A percentile compares a stretch with the other conserved stretches of the same genome.
Evolutionary conservation across 352 stramenopile species (phyloP).

Genomic region (Pythium myriotylum): DNA sequence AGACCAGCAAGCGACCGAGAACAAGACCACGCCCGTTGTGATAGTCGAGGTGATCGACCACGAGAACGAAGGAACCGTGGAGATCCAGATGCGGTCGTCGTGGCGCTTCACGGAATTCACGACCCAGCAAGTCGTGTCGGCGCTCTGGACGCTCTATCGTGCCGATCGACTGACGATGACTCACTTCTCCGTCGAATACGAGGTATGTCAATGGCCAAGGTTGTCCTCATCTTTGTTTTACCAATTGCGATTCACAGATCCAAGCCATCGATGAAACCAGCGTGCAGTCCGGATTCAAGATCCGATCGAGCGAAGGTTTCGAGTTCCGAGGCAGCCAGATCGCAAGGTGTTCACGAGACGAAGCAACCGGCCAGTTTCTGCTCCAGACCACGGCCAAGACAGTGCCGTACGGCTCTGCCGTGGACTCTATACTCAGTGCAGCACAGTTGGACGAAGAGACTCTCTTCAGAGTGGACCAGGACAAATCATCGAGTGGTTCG

Average conservation of each 20-base stretch:
- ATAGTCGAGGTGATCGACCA: background rate
- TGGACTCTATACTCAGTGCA: background rate
- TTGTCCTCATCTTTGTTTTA: background rate
- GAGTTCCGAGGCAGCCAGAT: slow-evolving; percentile 1
- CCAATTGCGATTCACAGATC: background rate
- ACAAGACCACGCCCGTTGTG: background rate
- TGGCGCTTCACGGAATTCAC: background rate
- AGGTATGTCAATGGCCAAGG: background rate
- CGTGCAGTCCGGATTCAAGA: slow-evolving; percentile 1
- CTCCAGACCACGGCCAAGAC: background rate
- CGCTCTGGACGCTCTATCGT: slow-evolving; percentile 1
- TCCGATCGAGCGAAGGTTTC: background rate
- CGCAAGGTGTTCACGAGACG: background rate
- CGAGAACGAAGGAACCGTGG: background rate
- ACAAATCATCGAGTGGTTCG: background rate
- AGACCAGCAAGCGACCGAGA: background rate
- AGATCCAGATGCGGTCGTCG: background rate
- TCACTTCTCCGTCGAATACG: slow-evolving; percentile 3
- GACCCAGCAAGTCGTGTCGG: background rate
- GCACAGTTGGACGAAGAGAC: slow-evolving; percentile 1
- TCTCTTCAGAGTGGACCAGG: background rate
- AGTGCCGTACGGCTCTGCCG: background rate
- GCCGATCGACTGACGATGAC: background rate
- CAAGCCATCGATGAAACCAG: background rate
- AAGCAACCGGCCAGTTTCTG: background rate